phyloP scores from a whole-genome alignment of 1,284 basidiomycete genomes.

The Flammula alnicola region DNA sequence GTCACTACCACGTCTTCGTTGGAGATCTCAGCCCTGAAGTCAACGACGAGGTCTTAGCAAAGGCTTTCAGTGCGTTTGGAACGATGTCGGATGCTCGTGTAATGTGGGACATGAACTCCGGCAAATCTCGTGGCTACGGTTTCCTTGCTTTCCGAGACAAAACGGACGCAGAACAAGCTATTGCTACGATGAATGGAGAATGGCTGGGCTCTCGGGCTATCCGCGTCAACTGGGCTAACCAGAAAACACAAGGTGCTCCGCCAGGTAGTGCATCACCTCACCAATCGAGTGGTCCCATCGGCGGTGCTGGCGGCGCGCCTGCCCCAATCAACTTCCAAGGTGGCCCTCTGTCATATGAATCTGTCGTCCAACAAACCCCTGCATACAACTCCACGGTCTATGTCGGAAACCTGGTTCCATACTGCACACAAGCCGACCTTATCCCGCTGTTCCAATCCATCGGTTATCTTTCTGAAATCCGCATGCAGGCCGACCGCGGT shows the following conservation, averaged over 20 bases:
- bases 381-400: slow-evolving; percentile 96
- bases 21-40: slow-evolving; percentile 98
- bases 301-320: slow-evolving; percentile 60
- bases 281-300: slow-evolving; percentile 27
- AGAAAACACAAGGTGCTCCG: slow-evolving; percentile 85
- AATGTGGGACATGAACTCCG: slow-evolving; percentile 99
- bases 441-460: slow-evolving; percentile 97
- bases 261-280: slow-evolving; percentile 45
- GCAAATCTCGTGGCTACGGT: slow-evolving; percentile 94
- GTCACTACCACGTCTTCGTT: slow-evolving; percentile 97
- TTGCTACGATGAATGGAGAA: slow-evolving; percentile 99
- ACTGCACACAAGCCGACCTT: slow-evolving; percentile 93
- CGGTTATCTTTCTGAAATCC: slow-evolving; percentile 96
- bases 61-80: slow-evolving; percentile 95
- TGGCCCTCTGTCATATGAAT: slow-evolving; percentile 85
- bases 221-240: slow-evolving; percentile 99
- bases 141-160: slow-evolving; percentile 96
- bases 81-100: slow-evolving; percentile 96
- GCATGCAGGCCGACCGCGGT: slow-evolving; percentile 97
- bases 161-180: slow-evolving; percentile 97
- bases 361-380: slow-evolving; percentile 88
- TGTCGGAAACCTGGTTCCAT: slow-evolving; percentile 97
- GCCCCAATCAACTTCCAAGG: slow-evolving; percentile 87
- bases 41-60: slow-evolving; percentile 94
- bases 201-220: slow-evolving; percentile 98